Conservation (phyloP, 2,329 filamentous ascomycete species). For the Fusarium buharicum region DNA sequence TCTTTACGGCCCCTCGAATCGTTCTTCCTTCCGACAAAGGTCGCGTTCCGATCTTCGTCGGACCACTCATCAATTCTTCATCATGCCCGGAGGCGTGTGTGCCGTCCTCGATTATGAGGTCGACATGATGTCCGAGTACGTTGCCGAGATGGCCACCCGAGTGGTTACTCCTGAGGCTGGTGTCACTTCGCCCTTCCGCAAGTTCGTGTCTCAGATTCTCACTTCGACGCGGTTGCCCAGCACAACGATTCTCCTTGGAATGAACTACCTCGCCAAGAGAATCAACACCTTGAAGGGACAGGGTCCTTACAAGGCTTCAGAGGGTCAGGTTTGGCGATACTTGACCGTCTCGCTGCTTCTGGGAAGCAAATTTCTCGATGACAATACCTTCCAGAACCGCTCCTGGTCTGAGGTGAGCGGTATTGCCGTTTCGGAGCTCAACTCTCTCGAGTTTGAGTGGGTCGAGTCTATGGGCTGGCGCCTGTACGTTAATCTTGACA, state of each 20-base stretch:
- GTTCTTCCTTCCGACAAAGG: conserved; percentile 51
- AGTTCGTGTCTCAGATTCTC: conserved; percentile 91
- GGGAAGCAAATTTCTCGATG: conserved; percentile 94
- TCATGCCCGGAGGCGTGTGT: conserved; percentile 84
- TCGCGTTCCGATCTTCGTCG: conserved; percentile 55
- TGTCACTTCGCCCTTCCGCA: conserved; percentile 80
- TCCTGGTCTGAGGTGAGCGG: conserved; percentile 97
- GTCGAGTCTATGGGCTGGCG: conserved; percentile 83
- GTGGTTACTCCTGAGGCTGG: conserved; percentile 63
- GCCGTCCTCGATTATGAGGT: conserved; percentile 97
- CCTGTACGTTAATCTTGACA: conserved; percentile 85
- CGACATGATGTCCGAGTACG: conserved; percentile 95
- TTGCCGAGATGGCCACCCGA: conserved; percentile 83
- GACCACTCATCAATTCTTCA: conserved; percentile 51
- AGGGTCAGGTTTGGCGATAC: conserved; percentile 85
- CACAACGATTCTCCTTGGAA: conserved; percentile 88
- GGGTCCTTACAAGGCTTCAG: conserved; percentile 66
- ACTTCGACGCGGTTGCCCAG: conserved; percentile 90
- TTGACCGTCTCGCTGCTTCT: conserved; percentile 85
- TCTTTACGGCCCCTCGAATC: conserved; percentile 32
- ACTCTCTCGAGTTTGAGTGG: conserved; percentile 89
- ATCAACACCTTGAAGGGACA: conserved; percentile 76
- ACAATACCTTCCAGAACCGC: conserved; percentile 97
- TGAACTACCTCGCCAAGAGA: conserved; percentile 88
- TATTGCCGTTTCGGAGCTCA: conserved; percentile 84